These are phyloP conservation scores for Delitschia confertaspora DNA, from an alignment of 495 filamentous ascomycete species.

Conservation along the genomic window DNA sequence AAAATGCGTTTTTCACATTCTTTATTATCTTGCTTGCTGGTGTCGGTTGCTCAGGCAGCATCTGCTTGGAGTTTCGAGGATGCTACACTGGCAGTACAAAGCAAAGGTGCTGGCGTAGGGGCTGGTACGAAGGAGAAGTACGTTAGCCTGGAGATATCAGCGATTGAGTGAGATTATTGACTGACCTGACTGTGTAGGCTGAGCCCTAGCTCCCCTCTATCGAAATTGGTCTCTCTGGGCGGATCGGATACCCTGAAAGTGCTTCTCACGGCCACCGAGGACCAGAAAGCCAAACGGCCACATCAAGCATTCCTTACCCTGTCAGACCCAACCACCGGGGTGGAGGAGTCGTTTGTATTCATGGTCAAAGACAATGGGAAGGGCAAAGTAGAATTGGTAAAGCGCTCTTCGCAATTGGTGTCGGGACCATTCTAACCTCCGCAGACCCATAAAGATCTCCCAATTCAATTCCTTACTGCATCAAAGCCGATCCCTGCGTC, in stretches of 20 bases:
- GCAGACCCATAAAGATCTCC: constrained; percentile 84
- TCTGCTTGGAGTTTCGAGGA: constrained; percentile 80
- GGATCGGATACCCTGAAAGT: constrained; percentile 71
- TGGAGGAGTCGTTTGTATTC: constrained; percentile 86
- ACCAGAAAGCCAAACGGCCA: constrained; percentile 65
- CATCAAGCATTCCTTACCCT: constrained; percentile 90
- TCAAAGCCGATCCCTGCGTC: constrained; percentile 61
- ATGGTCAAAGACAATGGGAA: constrained; percentile 81
- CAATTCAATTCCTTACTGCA: constrained; percentile 65
- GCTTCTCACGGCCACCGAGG: constrained; percentile 69
- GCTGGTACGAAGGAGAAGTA: constrained; percentile 67
- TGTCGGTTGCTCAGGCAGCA: constrained; percentile 44
- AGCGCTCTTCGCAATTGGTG: constrained; percentile 26
- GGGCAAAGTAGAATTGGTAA: constrained; percentile 71
- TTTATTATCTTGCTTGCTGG: constrained; percentile 37
- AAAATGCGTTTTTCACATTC: constrained; percentile 31
- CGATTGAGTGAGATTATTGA: too few species aligned
- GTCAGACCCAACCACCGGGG: constrained; percentile 58
- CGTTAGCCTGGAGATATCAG: constrained; percentile 4
- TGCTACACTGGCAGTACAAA: constrained; percentile 66
- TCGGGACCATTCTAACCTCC: constrained; percentile 28
- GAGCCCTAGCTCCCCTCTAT: constrained; percentile 50
- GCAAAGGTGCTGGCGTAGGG: constrained; percentile 58
- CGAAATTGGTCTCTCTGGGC: constrained; percentile 56
- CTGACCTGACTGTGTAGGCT: constrained; percentile 44